phyloP scores from a whole-genome alignment of 495 filamentous ascomycete species.

The Neurospora sp. region DNA sequence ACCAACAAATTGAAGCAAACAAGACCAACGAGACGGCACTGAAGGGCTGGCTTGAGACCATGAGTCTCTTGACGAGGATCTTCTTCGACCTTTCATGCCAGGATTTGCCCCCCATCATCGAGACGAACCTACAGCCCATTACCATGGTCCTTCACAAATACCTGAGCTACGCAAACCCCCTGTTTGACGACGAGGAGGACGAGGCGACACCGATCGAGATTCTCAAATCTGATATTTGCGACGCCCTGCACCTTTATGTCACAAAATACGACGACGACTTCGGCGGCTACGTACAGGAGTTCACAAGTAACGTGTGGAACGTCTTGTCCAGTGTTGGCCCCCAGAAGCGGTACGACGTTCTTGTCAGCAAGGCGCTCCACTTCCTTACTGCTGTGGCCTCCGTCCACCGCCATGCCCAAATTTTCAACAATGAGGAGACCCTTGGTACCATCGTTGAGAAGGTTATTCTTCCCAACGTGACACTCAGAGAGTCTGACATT shows the following conservation, averaged over 20 bases:
- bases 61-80: conserved; percentile 80
- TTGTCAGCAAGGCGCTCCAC: conserved; percentile 89
- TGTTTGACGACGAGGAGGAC: conserved; percentile 73
- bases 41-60: conserved; percentile 63
- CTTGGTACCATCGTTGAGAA: conserved; percentile 82
- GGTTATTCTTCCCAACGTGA: conserved; percentile 88
- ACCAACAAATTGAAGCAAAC: conserved; percentile 66
- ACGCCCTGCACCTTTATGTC: conserved; percentile 73
- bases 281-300: conserved; percentile 61
- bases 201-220: conserved; percentile 77
- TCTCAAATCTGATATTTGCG: conserved; percentile 86
- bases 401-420: conserved; percentile 62
- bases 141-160: conserved; percentile 82
- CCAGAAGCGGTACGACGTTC: conserved; percentile 84
- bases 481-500: conserved; percentile 80
- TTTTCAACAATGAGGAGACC: conserved; percentile 71
- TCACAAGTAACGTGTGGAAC: conserved; percentile 82
- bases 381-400: conserved; percentile 85
- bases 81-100: conserved; percentile 95
- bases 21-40: conserved; percentile 62
- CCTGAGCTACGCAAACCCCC: conserved; percentile 73
- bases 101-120: conserved; percentile 88
- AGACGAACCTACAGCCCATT: conserved; percentile 69
- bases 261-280: conserved; percentile 95
- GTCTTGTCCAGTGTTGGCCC: conserved; percentile 76